Evolutionary conservation across 139 green algal species (phyloP), one percentile per base, ranked within the genome.

Genomic region (Spirogloea muscicola): DNA sequence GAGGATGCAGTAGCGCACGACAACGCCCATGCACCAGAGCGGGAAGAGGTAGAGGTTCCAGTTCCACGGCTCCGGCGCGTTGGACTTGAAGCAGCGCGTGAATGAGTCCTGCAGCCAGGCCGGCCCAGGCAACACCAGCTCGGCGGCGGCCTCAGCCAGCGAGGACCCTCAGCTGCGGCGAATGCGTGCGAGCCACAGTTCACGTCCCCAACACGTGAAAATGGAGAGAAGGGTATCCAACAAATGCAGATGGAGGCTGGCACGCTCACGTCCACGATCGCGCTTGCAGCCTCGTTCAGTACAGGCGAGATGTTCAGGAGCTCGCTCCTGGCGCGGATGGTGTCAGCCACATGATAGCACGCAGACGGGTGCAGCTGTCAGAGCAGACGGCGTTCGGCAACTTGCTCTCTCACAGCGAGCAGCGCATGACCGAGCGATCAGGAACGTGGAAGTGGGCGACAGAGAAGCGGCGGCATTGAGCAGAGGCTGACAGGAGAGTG

Each of bases 1-100:
- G 5, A 96, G 76, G 29, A 96, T 81, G 63, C 70, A 37, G 79
- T 93, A 88, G 2, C 91, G 85, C 9, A 94, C 36, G 2, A 90
- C n/a, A 3, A 93, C 80, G 25, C 91, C 89, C 3, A 88, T 18
- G 37, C 49, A 74, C 93, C 93, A 98, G 7, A 93, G 39, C 1
- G 93, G 92, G 64, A 93, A 91, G 4, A 99, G 86, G 84, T 99
- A 99, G 25, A 92, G 83, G 78, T 98, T 98, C 90, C 90, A 98
- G 80, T 98, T 98, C 95, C 94, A 98, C 18, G 89, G 86, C 39
- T 96, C 91, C 10, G 89, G 81, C 1, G 71, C 65, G 16, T 73
- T 76, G 33, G 62, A 87, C n/a, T 85, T 92, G 82, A 98, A 98
- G 85, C 93, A 97, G 65, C 86, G 83, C 38, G 91, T 86, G 86